These are phyloP conservation scores for Yamadazyma tumulicola DNA, from an alignment of 805 yeast species.

Conservation along the genomic window DNA sequence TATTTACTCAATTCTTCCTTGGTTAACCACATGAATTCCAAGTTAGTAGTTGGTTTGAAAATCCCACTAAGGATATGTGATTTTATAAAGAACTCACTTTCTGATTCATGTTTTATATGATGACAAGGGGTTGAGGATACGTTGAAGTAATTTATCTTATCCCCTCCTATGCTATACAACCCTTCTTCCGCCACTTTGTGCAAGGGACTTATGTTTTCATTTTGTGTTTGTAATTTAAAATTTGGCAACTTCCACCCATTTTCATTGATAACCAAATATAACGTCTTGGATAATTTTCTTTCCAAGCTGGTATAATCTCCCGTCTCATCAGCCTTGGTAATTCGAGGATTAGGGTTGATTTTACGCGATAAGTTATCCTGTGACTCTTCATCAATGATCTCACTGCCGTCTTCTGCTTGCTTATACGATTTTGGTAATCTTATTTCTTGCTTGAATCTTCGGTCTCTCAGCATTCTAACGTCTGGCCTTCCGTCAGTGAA, in stretches of 20 bases:
- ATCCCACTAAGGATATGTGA: constrained; percentile 86
- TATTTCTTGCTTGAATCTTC: constrained; percentile 75
- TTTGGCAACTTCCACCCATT: constrained; percentile 78
- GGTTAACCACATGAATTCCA: constrained; percentile 77
- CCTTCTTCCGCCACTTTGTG: constrained; percentile 76
- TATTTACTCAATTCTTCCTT: constrained; percentile 66
- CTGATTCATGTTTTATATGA: constrained; percentile 44
- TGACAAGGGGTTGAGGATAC: constrained; percentile 90
- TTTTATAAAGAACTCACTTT: constrained; percentile 69
- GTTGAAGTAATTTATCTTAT: constrained; percentile 75
- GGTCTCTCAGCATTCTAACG: constrained; percentile 82
- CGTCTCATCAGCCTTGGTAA: constrained; percentile 69
- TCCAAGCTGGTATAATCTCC: constrained; percentile 69
- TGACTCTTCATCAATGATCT: constrained; percentile 30
- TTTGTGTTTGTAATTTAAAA: constrained; percentile 31
- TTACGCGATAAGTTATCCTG: constrained; percentile 61
- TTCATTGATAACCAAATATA: constrained; percentile 66
- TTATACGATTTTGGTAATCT: constrained; percentile 66
- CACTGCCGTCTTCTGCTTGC: constrained; percentile 24
- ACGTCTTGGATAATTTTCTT: constrained; percentile 72
- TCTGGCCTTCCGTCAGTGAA: constrained; percentile 85
- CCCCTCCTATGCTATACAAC: constrained; percentile 68
- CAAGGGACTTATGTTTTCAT: constrained; percentile 38
- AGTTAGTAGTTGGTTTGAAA: constrained; percentile 44
- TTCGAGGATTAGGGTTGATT: constrained; percentile 65